Percentiles rank a stretch among this genome's conserved stretches.
Conservation (phyloP, 2,329 filamentous ascomycete genomes). For the Botrytis byssoidea region DNA sequence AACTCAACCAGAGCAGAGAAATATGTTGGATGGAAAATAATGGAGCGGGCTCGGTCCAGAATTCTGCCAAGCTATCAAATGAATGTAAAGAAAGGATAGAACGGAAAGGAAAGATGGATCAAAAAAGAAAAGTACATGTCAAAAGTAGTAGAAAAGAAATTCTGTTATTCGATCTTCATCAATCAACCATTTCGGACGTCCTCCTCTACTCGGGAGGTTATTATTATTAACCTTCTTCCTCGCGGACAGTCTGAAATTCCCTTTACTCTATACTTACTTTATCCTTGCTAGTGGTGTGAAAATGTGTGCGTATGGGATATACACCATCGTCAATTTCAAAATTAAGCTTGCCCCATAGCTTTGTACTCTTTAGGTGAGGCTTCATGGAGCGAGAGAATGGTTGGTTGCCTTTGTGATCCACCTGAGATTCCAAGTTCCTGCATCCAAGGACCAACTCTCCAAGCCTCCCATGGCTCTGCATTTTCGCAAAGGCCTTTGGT, state of each 20-base stretch:
- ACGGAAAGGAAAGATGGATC: neutral
- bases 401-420: neutral
- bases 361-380: neutral
- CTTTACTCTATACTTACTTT: neutral
- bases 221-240: neutral
- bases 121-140: neutral
- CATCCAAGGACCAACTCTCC: neutral
- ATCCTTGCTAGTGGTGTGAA: neutral
- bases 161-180: neutral
- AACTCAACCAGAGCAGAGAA: neutral
- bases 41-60: neutral
- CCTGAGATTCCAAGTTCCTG: neutral
- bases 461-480: neutral
- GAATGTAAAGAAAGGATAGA: neutral
- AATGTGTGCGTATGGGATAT: conserved; percentile 12
- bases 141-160: neutral
- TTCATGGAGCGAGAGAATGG: neutral
- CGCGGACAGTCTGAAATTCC: neutral
- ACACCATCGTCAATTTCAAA: conserved; percentile 5
- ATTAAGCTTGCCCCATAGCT: neutral
- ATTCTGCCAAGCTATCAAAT: neutral
- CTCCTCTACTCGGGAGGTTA: neutral
- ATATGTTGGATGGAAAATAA: neutral
- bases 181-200: neutral
- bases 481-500: neutral